Evolutionary conservation across 192 early-diverging fungal genomes (phyloP).

Genomic region (Podila horticola): DNA sequence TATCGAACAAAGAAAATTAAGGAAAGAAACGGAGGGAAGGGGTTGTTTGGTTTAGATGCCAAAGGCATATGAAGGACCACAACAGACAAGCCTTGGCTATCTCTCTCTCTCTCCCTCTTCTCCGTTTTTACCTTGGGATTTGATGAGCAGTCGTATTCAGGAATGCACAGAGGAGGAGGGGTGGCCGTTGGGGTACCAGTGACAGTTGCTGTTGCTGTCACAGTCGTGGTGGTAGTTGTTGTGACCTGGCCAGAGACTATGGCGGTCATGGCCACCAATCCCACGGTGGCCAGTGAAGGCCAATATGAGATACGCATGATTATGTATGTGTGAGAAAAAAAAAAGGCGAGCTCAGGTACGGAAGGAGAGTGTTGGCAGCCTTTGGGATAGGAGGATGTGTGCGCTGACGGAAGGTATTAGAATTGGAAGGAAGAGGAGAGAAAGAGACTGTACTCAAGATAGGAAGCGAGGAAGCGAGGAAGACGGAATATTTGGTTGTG

Average conservation of each 20-base stretch:
- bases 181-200: conserved; percentile 8
- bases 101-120: not conserved
- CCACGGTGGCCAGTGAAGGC: not conserved
- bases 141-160: conserved; percentile 35
- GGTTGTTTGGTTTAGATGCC: not conserved
- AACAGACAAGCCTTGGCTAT: not conserved
- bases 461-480: no score
- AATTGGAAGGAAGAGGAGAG: not conserved
- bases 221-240: not conserved
- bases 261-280: not conserved
- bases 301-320: conserved; percentile 1
- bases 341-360: no score
- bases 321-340: not conserved
- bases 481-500: not conserved
- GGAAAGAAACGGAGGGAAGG: not conserved
- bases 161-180: conserved; percentile 4
- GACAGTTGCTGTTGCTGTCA: not conserved
- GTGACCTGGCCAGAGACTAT: conserved; percentile 17
- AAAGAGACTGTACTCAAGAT: not conserved
- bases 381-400: no score
- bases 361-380: no score
- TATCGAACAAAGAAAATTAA: not conserved
- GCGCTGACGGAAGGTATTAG: no score
- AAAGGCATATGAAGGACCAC: not conserved
- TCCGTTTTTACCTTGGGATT: conserved; percentile 30